Conservation (phyloP, 768 basidiomycete genomes). For the Tulasnella sp. region DNA sequence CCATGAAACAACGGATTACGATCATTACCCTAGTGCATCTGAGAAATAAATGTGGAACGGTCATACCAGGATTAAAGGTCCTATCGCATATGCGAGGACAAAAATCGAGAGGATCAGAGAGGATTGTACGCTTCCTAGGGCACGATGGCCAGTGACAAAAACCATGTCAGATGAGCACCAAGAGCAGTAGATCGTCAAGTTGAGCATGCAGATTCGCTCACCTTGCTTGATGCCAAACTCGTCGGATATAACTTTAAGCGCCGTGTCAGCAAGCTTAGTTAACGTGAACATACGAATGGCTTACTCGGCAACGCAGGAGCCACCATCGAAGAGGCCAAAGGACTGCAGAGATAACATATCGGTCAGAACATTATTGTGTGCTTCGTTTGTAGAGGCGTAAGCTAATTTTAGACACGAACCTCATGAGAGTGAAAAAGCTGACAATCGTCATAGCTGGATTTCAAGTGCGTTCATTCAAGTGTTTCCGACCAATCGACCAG, state of each 20-base stretch:
- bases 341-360: slow-evolving; percentile 27
- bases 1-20: neutral
- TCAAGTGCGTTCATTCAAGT: slow-evolving; percentile 28
- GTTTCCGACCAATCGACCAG: neutral
- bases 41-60: slow-evolving; percentile 14
- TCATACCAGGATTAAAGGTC: neutral
- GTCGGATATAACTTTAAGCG: slow-evolving; percentile 34
- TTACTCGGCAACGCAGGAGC: slow-evolving; percentile 41
- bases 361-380: neutral
- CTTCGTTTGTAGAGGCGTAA: neutral
- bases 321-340: slow-evolving; percentile 63
- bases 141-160: too few species aligned
- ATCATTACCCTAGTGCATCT: slow-evolving; percentile 13
- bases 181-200: neutral
- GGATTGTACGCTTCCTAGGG: slow-evolving; percentile 30
- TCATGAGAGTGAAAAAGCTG: slow-evolving; percentile 55
- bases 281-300: neutral
- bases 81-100: slow-evolving; percentile 47
- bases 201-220: neutral
- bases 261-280: neutral
- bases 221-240: slow-evolving; percentile 41
- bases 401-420: neutral
- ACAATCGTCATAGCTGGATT: slow-evolving; percentile 57
- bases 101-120: slow-evolving; percentile 53
- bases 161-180: neutral